Percentiles rank a stretch among this genome's conserved stretches.
These are phyloP conservation scores for Camelina sativa DNA, from an alignment of 345 rosid genomes.

Conservation along the genomic window DNA sequence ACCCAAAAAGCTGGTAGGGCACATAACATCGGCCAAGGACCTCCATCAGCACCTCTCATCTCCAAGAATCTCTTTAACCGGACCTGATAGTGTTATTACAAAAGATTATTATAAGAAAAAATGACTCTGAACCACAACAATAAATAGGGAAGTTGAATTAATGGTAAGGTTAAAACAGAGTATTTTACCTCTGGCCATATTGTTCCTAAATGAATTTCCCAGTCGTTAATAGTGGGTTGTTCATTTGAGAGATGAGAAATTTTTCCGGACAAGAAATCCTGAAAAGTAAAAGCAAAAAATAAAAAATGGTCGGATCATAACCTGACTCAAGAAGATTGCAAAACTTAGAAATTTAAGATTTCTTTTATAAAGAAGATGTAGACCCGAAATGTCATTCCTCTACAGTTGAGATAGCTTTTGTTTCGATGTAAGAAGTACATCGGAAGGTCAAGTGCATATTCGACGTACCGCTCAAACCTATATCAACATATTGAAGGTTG, in stretches of 20 bases:
- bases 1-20: slow-evolving; percentile 99
- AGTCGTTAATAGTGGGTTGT: slow-evolving; percentile 73
- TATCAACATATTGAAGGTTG: slow-evolving; percentile 21
- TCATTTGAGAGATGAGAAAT: slow-evolving; percentile 75
- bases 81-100: slow-evolving; percentile 54
- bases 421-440: slow-evolving; percentile 77
- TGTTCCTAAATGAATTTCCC: slow-evolving; percentile 88
- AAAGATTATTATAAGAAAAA: slow-evolving; percentile 4
- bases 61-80: slow-evolving; percentile 95
- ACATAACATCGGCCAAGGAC: slow-evolving; percentile 82
- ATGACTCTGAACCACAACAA: background rate
- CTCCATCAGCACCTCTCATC: slow-evolving; percentile 99
- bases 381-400: slow-evolving; percentile 87
- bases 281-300: background rate
- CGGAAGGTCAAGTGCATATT: slow-evolving; percentile 91
- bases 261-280: slow-evolving; percentile 61
- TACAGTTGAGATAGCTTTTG: slow-evolving; percentile 70
- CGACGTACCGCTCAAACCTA: slow-evolving; percentile 94
- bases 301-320: background rate
- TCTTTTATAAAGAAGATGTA: background rate
- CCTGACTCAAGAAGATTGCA: slow-evolving; percentile 40
- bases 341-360: background rate
- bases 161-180: background rate
- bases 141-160: background rate
- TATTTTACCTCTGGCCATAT: slow-evolving; percentile 80